These are phyloP conservation scores for Nyssa sinensis DNA, from an alignment of 148 eudicot genomes.

Conservation along the genomic window DNA sequence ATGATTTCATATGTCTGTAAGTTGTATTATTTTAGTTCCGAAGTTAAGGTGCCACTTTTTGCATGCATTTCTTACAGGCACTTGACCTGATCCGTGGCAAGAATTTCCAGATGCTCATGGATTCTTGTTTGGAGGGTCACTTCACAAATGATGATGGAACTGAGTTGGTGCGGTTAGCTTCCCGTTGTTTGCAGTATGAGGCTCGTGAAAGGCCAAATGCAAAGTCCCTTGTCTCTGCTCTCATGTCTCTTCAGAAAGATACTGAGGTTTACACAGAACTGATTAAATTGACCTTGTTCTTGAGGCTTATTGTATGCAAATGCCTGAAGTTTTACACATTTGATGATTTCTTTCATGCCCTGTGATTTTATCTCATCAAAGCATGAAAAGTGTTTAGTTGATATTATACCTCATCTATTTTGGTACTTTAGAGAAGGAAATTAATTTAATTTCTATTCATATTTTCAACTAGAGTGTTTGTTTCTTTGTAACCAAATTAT, in stretches of 20 bases:
- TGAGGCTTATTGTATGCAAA: background rate
- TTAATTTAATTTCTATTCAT: background rate
- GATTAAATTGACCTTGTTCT: background rate
- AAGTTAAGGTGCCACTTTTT: background rate
- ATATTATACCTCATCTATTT: background rate
- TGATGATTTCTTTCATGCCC: background rate
- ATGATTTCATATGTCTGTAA: no score
- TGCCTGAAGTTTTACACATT: background rate
- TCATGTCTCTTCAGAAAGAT: constrained; percentile 66
- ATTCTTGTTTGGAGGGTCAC: constrained; percentile 77
- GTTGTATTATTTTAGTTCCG: background rate
- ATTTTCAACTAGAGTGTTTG: background rate
- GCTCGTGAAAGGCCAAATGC: constrained; percentile 78
- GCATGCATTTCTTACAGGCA: constrained; percentile 39
- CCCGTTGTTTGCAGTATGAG: constrained; percentile 75
- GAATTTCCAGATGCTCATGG: constrained; percentile 66
- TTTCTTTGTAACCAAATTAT: background rate
- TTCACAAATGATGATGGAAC: constrained; percentile 69
- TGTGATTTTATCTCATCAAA: background rate
- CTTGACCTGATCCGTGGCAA: constrained; percentile 70
- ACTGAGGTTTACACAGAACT: constrained; percentile 40
- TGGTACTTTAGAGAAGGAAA: no score
- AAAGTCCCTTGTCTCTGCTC: constrained; percentile 57
- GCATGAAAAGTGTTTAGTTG: no score
- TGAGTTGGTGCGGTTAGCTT: constrained; percentile 63